Evolutionary conservation across 73 alveolate genomes (phyloP).

Genomic region (Paramecium biaurelia): DNA sequence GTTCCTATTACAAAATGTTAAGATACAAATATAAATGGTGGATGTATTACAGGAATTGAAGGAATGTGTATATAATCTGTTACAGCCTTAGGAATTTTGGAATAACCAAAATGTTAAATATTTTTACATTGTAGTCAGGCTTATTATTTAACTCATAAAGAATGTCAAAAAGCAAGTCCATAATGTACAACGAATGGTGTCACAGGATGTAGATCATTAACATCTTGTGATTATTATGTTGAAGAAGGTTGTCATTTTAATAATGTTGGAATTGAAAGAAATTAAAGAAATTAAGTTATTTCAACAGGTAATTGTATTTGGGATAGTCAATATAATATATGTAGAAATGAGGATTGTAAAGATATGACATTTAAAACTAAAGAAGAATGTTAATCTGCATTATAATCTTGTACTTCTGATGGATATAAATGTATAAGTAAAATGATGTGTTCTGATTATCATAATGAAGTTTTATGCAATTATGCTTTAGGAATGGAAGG

Average conservation of each 20-base stretch:
- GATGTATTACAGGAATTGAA: constrained; percentile 38
- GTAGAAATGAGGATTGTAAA: not conserved
- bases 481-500: constrained; percentile 7
- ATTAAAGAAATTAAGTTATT: not conserved
- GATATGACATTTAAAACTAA: not conserved
- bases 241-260: not conserved
- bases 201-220: not conserved
- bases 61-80: not conserved
- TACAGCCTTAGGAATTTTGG: not conserved
- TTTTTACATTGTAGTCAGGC: not conserved
- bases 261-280: not conserved
- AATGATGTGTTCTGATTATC: not conserved
- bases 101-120: not conserved
- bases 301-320: constrained; percentile 9
- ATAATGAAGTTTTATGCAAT: not conserved
- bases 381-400: not conserved
- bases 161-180: not conserved
- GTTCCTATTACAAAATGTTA: not conserved
- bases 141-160: not conserved
- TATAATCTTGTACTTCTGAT: not conserved
- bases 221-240: not conserved
- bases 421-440: not conserved
- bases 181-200: not conserved
- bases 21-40: not conserved
- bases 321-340: not conserved